phyloP scores from a whole-genome alignment of 169 alveolate genomes.

The Perkinsus chesapeaki region DNA sequence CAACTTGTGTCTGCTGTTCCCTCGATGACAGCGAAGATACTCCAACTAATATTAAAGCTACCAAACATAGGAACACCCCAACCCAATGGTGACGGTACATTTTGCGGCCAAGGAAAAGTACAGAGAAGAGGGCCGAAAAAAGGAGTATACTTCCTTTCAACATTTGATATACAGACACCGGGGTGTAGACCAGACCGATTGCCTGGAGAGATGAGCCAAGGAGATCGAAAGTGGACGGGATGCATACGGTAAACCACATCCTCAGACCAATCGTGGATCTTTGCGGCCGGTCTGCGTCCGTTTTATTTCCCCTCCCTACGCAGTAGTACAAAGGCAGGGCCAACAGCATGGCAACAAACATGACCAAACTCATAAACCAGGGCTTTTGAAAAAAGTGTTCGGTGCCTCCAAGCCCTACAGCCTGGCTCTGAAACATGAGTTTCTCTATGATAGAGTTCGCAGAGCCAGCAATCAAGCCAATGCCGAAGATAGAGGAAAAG shows the following conservation, averaged over 20 bases:
- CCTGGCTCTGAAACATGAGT: background rate
- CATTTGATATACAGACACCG: conserved; percentile 10
- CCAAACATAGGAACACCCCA: background rate
- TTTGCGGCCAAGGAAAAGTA: background rate
- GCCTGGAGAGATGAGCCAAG: background rate
- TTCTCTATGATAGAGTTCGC: background rate
- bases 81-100: conserved; percentile 6
- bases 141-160: conserved; percentile 9
- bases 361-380: background rate
- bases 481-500: background rate
- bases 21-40: background rate
- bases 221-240: background rate
- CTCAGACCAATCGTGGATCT: background rate
- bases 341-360: background rate
- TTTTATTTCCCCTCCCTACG: background rate
- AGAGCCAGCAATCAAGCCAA: background rate
- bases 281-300: background rate
- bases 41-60: conserved; percentile 3
- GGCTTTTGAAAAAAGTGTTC: background rate
- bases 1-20: background rate
- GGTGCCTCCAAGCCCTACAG: background rate
- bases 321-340: conserved; percentile 10
- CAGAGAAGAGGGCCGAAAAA: background rate
- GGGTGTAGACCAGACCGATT: conserved; percentile 1
- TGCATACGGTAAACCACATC: background rate